Evolutionary conservation across 495 filamentous ascomycete species (phyloP), one percentile per base, ranked within the genome.

Genomic region (Podospora appendiculata): DNA sequence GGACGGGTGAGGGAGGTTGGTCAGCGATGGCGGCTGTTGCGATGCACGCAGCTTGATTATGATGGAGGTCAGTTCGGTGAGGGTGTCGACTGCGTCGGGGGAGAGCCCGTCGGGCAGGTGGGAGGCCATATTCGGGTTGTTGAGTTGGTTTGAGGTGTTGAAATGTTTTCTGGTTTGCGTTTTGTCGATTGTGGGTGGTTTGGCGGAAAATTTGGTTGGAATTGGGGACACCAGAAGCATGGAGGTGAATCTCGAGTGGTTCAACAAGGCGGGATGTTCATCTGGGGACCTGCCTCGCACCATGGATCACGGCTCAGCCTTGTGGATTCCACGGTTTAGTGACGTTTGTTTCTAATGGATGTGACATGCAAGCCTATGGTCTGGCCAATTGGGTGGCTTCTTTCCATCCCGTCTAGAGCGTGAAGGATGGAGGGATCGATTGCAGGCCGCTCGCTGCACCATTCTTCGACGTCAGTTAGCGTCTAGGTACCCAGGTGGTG

Each of bases 1-100:
- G 58, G 45, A 4, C 53, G 50, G 36, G 61, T 51, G 10, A 55
- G 58, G 12, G 58, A 50, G 45, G 58, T 39, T 2, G 55, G 55
- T n/a, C 55, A 52, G 41, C 41, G 52, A 44, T 32, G 42, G 44
- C 19, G 59, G 46, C 42, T 59, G 41, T 54, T 54, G 58, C 44
- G 63, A 50, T 53, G 74, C 68, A 51, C 87, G 79, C 35, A 96
- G 80, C 40, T 85, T 87, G 51, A 82, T 73, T 43, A 96, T 79
- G 58, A 95, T 80, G 10, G 81, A 77, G 64, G 88, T 81, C 45
- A 96, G 78, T 45, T 89, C 79, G 47, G 93, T 90, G 45, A 96
- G 76, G 54, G 89, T 82, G 75, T 96, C 91, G 67, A 95, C 85
- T 16, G 82, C 82, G 72, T 80, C 74, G 50, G 80, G 65, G 63